Evolutionary conservation across 2,329 filamentous ascomycete genomes (phyloP).

Genomic region (Alternaria incomplexa): DNA sequence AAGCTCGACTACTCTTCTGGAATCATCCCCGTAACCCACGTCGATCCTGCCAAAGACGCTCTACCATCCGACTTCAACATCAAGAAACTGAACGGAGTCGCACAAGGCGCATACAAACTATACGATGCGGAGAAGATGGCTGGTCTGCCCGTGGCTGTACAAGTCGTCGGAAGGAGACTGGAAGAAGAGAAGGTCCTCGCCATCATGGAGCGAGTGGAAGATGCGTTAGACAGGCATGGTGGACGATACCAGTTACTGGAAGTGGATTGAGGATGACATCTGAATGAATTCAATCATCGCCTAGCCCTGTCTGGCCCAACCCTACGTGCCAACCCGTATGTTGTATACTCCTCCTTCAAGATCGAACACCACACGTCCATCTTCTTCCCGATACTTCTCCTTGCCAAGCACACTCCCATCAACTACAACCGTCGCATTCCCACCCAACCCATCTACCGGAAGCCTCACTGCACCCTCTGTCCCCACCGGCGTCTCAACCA

Average conservation of each 20-base stretch:
- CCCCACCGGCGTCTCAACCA: neutral
- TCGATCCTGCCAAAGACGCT: slow-evolving; percentile 72
- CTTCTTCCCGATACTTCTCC: neutral
- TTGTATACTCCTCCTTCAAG: neutral
- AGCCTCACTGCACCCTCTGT: neutral
- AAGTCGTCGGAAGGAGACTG: slow-evolving; percentile 78
- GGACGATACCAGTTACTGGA: slow-evolving; percentile 59
- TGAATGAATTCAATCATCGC: neutral
- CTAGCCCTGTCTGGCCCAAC: neutral
- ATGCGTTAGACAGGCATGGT: slow-evolving; percentile 66
- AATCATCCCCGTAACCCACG: slow-evolving; percentile 83
- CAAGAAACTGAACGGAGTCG: slow-evolving; percentile 76
- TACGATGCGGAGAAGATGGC: slow-evolving; percentile 86
- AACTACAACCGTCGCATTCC: neutral
- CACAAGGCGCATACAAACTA: slow-evolving; percentile 81
- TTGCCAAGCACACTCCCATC: neutral
- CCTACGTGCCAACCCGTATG: neutral
- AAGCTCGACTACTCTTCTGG: slow-evolving; percentile 86
- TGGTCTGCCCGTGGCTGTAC: slow-evolving; percentile 84
- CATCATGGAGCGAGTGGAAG: slow-evolving; percentile 79
- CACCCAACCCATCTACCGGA: neutral
- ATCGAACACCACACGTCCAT: neutral
- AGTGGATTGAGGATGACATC: slow-evolving; percentile 39
- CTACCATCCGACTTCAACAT: slow-evolving; percentile 67
- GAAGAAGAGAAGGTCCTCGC: slow-evolving; percentile 89